Conservation (phyloP, 2,329 filamentous ascomycete genomes). For the Clonostachys rosea region DNA sequence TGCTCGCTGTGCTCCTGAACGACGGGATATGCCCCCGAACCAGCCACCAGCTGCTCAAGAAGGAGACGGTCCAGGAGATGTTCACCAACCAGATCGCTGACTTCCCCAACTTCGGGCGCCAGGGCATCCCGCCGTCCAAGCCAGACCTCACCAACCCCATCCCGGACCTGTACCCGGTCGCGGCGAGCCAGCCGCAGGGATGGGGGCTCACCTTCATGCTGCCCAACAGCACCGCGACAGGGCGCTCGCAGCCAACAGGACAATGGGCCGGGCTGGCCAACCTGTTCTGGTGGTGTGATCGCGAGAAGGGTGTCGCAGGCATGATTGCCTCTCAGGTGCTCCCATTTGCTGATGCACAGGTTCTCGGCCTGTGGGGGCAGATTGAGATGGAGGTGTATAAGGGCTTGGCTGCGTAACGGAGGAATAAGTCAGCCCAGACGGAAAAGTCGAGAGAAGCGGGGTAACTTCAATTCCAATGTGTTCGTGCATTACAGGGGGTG, state of each 20-base stretch:
- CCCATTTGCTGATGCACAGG: conserved; percentile 38
- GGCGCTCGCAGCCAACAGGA: conserved; percentile 42
- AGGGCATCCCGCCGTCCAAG: conserved; percentile 38
- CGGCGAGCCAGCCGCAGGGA: conserved; percentile 49
- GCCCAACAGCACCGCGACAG: conserved; percentile 38
- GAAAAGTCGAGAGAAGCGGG: too few relatives aligned
- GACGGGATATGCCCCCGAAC: conserved; percentile 56
- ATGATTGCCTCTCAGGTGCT: conserved; percentile 45
- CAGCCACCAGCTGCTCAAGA: conserved; percentile 44
- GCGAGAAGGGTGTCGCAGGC: conserved; percentile 52
- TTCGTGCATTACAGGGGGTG: too few relatives aligned
- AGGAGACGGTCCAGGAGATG: conserved; percentile 57
- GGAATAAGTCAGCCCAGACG: too few relatives aligned
- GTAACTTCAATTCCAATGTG: too few relatives aligned
- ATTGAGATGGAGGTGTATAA: conserved; percentile 32
- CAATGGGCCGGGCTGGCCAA: conserved; percentile 59
- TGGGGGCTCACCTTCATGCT: conserved; percentile 60
- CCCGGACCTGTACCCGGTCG: conserved; percentile 43
- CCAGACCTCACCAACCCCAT: conserved; percentile 39
- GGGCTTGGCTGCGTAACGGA: conserved; percentile 6
- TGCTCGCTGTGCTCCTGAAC: conserved; percentile 60
- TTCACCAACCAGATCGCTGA: conserved; percentile 58
- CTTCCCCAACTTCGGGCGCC: conserved; percentile 46
- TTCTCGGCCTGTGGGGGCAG: conserved; percentile 30
- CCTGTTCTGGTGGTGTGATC: conserved; percentile 58